Base-by-base conservation (phyloP, 2,329 filamentous ascomycete genomes). In the Ceratocystis diversiconidia region DNA sequence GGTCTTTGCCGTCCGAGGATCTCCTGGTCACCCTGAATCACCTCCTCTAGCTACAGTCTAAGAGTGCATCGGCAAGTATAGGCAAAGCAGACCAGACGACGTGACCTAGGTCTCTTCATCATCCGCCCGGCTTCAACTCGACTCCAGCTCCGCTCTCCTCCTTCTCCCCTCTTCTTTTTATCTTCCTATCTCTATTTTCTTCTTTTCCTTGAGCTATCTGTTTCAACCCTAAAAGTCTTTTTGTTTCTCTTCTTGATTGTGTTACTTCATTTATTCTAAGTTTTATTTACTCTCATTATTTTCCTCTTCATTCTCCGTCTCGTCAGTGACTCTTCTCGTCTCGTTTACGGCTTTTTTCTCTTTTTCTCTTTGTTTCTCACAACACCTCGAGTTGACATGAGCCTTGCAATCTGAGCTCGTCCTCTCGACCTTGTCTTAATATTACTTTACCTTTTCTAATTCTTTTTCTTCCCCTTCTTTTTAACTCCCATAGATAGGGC, bases 21-120 rank as follows among this genome's bases (percentile, higher is more conserved):
- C 28, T 25, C 32, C 8, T 17, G 8, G 19, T 5, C 55, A 59
- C 55, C 28, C 55, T n/a, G 28, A 30, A 32, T 5, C 15, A 59
- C 55, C 55, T 59, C 55, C 36, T 59, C 30, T n/a, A 28, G 48
- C 48, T 6, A 52, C 48, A 52, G 48, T 52, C 48, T 25, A 52
- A 52, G 55, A 59, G 55, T 59, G 55, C 55, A 36, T n/a, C 15
- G 17, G n/a, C 25, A 59, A 59, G 55, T 19, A 30, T 59, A 59
- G 32, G 55, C 25, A 59, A 41, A 32, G 17, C 22, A 59, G 48
- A 59, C n/a, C 22, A 52, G n/a, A 52, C 55, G 55, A 59, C 25
- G 17, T 10, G 25, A 32, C 17, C 15, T 32, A 28, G 5, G 28
- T 30, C 52, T 50, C 22, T 32, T 59, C 52, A n/a, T 59, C 52